Evolutionary conservation across 257 asterid species (phyloP).

Genomic region (Plantago elongata): DNA sequence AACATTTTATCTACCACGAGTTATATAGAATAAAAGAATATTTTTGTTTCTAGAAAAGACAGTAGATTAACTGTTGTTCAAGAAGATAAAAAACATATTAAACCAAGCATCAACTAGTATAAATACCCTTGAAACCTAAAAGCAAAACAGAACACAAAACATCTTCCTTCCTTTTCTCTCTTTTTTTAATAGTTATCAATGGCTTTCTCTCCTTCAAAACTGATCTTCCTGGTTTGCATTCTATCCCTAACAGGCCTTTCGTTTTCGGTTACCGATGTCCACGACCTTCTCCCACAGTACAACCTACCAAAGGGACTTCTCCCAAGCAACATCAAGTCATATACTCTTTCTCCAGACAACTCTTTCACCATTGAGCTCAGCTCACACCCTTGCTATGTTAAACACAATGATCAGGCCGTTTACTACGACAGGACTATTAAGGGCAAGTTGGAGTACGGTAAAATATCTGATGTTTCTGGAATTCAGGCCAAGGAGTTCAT

Average conservation of each 20-base stretch:
- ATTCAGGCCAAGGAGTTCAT: constrained; percentile 62
- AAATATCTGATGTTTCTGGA: constrained; percentile 58
- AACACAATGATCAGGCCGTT: constrained; percentile 48
- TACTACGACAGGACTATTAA: constrained; percentile 42
- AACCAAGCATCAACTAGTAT: too few relatives aligned
- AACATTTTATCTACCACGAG: too few relatives aligned
- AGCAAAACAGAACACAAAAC: too few relatives aligned
- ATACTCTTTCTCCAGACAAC: constrained; percentile 31
- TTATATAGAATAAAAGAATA: too few relatives aligned
- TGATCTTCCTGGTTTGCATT: constrained; percentile 29
- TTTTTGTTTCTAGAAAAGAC: too few relatives aligned
- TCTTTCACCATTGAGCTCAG: constrained; percentile 43
- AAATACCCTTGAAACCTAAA: too few relatives aligned
- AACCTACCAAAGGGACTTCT: constrained; percentile 15
- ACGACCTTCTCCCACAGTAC: constrained; percentile 40
- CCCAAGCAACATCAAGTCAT: constrained; percentile 37
- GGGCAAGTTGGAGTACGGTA: constrained; percentile 56
- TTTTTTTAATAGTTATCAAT: constrained; percentile 14
- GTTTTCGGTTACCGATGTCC: constrained; percentile 28
- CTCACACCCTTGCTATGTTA: constrained; percentile 50
- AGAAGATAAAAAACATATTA: too few relatives aligned
- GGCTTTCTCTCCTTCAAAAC: constrained; percentile 19
- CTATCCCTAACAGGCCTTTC: constrained; percentile 11
- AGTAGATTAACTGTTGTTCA: too few relatives aligned
- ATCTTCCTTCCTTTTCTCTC: too few relatives aligned